Percentiles rank a stretch among this genome's conserved stretches.
Conservation (phyloP, 106 monocot genomes). For the Allium cepa region DNA sequence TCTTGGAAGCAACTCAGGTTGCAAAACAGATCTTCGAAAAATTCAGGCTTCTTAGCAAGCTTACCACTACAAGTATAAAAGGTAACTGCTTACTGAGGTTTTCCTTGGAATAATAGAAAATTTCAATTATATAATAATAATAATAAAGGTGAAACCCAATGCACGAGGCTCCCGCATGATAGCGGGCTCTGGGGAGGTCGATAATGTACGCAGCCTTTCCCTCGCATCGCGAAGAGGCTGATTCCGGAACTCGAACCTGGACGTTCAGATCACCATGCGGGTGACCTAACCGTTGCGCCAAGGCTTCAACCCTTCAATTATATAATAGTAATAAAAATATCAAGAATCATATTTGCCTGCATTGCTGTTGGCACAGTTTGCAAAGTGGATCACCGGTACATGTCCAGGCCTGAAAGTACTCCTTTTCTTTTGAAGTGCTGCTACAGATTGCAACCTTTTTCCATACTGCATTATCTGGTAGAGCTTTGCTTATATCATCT, state of each 20-base stretch:
- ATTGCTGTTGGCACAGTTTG: constrained; percentile 81
- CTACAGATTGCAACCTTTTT: constrained; percentile 54
- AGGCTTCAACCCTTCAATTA: too few relatives aligned
- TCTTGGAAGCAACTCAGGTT: constrained; percentile 67
- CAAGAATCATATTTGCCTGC: constrained; percentile 47
- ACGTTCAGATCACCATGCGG: too few relatives aligned
- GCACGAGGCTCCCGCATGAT: too few relatives aligned
- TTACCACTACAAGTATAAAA: constrained; percentile 42
- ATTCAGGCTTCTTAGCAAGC: constrained; percentile 79
- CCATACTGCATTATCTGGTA: constrained; percentile 81
- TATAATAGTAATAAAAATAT: not conserved
- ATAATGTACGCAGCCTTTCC: too few relatives aligned
- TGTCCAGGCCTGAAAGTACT: constrained; percentile 74
- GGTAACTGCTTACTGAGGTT: not conserved
- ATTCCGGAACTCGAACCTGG: too few relatives aligned
- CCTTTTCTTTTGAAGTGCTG: constrained; percentile 48
- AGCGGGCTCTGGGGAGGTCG: too few relatives aligned
- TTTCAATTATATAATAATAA: too few relatives aligned
- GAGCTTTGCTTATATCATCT: constrained; percentile 46
- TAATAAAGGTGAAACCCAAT: too few relatives aligned
- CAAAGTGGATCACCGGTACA: constrained; percentile 58
- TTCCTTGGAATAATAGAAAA: not conserved
- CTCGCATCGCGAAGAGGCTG: too few relatives aligned
- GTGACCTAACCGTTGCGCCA: too few relatives aligned
- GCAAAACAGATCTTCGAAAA: constrained; percentile 95